Evolutionary conservation across 2,329 filamentous ascomycete genomes (phyloP), one percentile per base, ranked within the genome.

Genomic region (Phyllachora maydis): DNA sequence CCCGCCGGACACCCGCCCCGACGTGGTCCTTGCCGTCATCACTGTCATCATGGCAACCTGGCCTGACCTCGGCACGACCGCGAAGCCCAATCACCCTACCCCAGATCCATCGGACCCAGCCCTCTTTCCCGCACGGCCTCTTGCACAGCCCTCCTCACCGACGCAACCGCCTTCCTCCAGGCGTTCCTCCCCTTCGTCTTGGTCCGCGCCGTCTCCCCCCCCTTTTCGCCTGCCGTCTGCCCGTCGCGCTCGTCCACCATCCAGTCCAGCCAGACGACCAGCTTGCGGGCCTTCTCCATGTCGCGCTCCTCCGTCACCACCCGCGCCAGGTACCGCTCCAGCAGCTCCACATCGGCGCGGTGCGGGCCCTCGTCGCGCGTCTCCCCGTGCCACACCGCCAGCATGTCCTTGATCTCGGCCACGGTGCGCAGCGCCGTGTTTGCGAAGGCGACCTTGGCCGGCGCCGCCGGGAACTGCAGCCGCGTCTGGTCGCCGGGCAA

Each of bases 241-340:
- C 8, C 40, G 18, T 48, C 50, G 16, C 51, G 52, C 21, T 59
- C 56, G 21, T 61, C 58, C 5, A 70, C 52, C 11, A 70, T 32
- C 37, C 63, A 54, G 19, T 53, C 52, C 23, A 73, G 77, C 23
- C 63, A 93, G 5, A 66, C 78, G 0, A 91, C 76, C 0, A 85
- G 76, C 8, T 88, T 88, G 45, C 91, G 81, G 38, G 79, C 85
- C 30, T 83, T 76, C 33, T 78, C 88, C 38, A 93, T 57, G 41
- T 93, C 72, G 28, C 61, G 56, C 45, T 95, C 88, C 27, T 85
- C 71, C 1, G 50, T 30, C 1, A 92, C 59, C 1, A 95, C 78
- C 14, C 60, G 61, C 4, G 43, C 53, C 15, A 95, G 45, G 43
- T 91, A 95, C 36, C 55, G 62, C 25, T 60, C 65, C 29, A 95